Evolutionary conservation across 2,329 filamentous ascomycete species (phyloP).

Genomic region (Cladophialophora psammophila): DNA sequence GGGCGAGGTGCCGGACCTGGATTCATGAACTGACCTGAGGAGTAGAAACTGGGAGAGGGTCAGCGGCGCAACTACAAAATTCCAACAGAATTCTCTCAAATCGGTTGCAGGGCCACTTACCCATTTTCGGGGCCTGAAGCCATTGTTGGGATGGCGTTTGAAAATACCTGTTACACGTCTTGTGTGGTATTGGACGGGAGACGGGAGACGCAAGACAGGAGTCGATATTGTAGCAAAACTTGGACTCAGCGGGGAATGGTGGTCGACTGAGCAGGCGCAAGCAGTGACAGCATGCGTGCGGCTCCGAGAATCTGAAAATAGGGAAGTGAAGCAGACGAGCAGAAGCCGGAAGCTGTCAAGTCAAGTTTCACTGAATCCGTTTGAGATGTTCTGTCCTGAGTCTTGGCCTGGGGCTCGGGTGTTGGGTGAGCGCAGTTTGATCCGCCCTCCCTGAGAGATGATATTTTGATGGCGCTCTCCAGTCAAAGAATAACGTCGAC

Average conservation of each 20-base stretch:
- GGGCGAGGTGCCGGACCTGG: constrained; percentile 92
- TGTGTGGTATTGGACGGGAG: constrained; percentile 15
- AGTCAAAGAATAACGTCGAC: not conserved
- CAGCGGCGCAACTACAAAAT: constrained; percentile 7
- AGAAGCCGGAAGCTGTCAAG: constrained; percentile 17
- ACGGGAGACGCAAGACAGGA: constrained; percentile 25
- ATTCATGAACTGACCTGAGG: constrained; percentile 84
- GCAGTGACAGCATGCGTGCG: constrained; percentile 35
- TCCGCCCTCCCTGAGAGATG: constrained; percentile 3
- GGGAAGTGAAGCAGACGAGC: constrained; percentile 19
- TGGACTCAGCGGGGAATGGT: constrained; percentile 29
- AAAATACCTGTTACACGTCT: constrained; percentile 24
- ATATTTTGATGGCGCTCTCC: not conserved
- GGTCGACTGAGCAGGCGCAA: constrained; percentile 21
- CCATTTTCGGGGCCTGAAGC: constrained; percentile 34
- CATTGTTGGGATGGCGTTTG: constrained; percentile 27
- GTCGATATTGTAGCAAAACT: constrained; percentile 20
- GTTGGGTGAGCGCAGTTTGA: constrained; percentile 2
- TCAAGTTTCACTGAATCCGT: constrained; percentile 17
- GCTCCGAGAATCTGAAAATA: constrained; percentile 12
- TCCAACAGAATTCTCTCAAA: not conserved
- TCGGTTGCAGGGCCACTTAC: constrained; percentile 22
- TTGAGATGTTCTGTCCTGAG: constrained; percentile 8
- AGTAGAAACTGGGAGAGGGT: constrained; percentile 60
- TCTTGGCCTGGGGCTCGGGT: constrained; percentile 6